A percentile compares a stretch with the other conserved stretches of the same genome.
Evolutionary conservation across 2,329 filamentous ascomycete genomes (phyloP).

Genomic region (Pseudomassariella vexata): DNA sequence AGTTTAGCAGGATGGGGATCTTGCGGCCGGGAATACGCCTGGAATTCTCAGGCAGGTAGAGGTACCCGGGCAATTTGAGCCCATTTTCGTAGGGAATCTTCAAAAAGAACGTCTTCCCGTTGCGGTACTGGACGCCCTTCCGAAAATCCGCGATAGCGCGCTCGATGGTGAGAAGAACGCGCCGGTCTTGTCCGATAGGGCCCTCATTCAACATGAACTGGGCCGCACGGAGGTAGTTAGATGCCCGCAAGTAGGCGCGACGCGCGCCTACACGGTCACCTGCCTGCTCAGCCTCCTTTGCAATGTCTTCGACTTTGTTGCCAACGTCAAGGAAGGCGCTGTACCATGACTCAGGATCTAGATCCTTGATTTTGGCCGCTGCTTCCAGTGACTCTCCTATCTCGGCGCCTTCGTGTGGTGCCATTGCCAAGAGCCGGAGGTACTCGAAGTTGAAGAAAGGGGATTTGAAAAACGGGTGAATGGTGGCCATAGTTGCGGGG

Average conservation of each 20-base stretch:
- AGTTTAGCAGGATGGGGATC: constrained; percentile 28
- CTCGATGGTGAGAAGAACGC: constrained; percentile 21
- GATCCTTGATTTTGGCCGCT: constrained; percentile 27
- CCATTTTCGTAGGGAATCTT: constrained; percentile 32
- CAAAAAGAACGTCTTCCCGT: constrained; percentile 19
- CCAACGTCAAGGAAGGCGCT: constrained; percentile 25
- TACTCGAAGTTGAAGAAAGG: constrained; percentile 38
- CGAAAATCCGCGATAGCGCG: constrained; percentile 17
- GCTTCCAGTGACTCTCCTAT: constrained; percentile 33
- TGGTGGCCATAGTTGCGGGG: too few relatives aligned
- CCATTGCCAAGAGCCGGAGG: constrained; percentile 31
- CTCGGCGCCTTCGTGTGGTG: constrained; percentile 29
- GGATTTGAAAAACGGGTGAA: not conserved
- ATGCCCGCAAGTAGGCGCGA: constrained; percentile 30
- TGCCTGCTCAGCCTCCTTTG: constrained; percentile 21
- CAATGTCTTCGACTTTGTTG: constrained; percentile 25
- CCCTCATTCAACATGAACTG: constrained; percentile 6
- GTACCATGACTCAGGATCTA: constrained; percentile 34
- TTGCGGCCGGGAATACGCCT: constrained; percentile 17
- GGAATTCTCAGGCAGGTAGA: constrained; percentile 25
- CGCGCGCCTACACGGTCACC: constrained; percentile 26
- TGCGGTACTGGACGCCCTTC: constrained; percentile 21
- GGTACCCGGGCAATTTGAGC: constrained; percentile 26
- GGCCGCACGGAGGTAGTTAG: constrained; percentile 8
- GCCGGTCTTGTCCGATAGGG: constrained; percentile 16